These are phyloP conservation scores for Purpureocillium lavendulum DNA, from an alignment of 2,329 filamentous ascomycete genomes.

Conservation along the genomic window DNA sequence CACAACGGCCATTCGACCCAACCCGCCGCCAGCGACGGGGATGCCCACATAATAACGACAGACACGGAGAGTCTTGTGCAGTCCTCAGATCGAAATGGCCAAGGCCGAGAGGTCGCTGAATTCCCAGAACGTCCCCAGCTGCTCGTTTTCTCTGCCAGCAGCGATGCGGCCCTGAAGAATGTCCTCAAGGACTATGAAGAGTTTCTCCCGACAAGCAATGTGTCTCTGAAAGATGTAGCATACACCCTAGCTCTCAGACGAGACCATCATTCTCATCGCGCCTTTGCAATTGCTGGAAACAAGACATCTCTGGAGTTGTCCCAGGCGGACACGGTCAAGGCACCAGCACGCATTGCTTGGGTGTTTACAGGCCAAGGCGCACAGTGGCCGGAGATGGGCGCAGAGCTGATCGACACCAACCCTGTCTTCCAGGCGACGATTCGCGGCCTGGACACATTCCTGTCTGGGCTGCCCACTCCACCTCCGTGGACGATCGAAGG, in stretches of 20 bases:
- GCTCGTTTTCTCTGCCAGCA: constrained; percentile 12
- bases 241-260: constrained; percentile 9
- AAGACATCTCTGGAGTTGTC: background rate
- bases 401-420: constrained; percentile 11
- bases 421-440: constrained; percentile 5
- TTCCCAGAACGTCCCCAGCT: constrained; percentile 3
- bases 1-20: too few relatives aligned
- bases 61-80: too few relatives aligned
- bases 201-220: constrained; percentile 10
- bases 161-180: constrained; percentile 1
- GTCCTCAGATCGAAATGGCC: too few relatives aligned
- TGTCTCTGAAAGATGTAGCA: constrained; percentile 6
- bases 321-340: background rate
- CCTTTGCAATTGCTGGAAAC: constrained; percentile 13
- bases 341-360: background rate
- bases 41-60: too few relatives aligned
- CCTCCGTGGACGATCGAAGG: constrained; percentile 11
- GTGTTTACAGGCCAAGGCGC: constrained; percentile 28
- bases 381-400: constrained; percentile 23
- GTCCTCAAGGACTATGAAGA: constrained; percentile 10
- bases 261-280: constrained; percentile 16
- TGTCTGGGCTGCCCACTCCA: constrained; percentile 2
- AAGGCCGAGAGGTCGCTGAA: background rate
- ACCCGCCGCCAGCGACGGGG: too few relatives aligned
- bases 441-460: constrained; percentile 1